These are phyloP conservation scores for Penicillium subrubescens DNA, from an alignment of 495 filamentous ascomycete genomes.

Conservation along the genomic window DNA sequence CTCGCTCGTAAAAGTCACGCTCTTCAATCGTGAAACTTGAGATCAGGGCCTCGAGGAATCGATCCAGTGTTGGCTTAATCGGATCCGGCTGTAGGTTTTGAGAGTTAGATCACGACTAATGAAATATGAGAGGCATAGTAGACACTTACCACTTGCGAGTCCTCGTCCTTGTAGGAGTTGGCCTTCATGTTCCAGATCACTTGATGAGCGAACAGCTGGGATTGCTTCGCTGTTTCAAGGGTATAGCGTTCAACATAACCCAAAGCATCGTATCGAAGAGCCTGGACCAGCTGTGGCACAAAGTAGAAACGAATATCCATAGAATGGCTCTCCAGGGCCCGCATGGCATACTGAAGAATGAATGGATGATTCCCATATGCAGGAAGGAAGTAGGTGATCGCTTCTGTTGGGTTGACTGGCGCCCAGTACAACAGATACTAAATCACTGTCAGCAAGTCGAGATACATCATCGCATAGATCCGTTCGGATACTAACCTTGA, in stretches of 20 bases:
- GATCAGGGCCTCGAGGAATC: constrained; percentile 81
- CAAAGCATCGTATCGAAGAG: constrained; percentile 89
- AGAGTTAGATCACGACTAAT: constrained; percentile 35
- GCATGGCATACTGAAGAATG: constrained; percentile 96
- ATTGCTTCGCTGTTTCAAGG: constrained; percentile 91
- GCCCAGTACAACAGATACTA: constrained; percentile 94
- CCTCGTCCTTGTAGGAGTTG: constrained; percentile 96
- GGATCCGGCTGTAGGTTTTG: constrained; percentile 71
- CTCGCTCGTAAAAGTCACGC: constrained; percentile 84
- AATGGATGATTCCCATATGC: constrained; percentile 93
- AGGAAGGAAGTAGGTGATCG: constrained; percentile 89
- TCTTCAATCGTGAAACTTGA: constrained; percentile 78
- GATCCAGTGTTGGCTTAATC: constrained; percentile 90
- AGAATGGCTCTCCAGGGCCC: constrained; percentile 87
- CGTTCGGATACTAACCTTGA: constrained; percentile 63
- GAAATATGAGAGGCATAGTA: background rate
- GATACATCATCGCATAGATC: background rate
- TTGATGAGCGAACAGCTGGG: constrained; percentile 96
- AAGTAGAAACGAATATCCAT: constrained; percentile 98
- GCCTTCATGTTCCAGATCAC: constrained; percentile 99
- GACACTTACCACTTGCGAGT: constrained; percentile 74
- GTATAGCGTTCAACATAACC: constrained; percentile 98
- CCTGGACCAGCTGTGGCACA: constrained; percentile 96
- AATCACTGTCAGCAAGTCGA: background rate
- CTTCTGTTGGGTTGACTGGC: constrained; percentile 88